Evolutionary conservation across 1,284 basidiomycete species (phyloP).

Genomic region (Meripilus lineatus): DNA sequence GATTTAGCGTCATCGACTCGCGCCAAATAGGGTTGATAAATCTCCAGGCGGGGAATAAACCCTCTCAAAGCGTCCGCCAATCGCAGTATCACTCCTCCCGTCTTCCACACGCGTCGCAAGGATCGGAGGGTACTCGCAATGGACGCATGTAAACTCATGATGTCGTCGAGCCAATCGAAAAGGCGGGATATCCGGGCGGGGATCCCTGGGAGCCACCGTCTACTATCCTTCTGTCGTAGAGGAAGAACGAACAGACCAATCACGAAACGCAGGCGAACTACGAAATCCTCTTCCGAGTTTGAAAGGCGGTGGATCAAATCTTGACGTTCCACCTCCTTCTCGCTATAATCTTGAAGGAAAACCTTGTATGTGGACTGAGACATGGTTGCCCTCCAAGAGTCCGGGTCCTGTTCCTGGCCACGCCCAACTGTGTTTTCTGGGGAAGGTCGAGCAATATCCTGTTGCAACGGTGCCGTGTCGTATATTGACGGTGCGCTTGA

Average conservation of each 20-base stretch:
- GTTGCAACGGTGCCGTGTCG: conserved; percentile 12
- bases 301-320: conserved; percentile 66
- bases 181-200: conserved; percentile 63
- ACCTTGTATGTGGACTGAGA: conserved; percentile 20
- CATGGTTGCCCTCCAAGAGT: conserved; percentile 24
- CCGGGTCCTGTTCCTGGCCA: background rate
- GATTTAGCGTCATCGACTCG: conserved; percentile 59
- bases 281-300: conserved; percentile 65
- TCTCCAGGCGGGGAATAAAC: conserved; percentile 65
- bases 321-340: conserved; percentile 55
- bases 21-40: conserved; percentile 83
- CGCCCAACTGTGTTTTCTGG: background rate
- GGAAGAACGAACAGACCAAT: conserved; percentile 71
- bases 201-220: conserved; percentile 75
- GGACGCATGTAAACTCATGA: conserved; percentile 69
- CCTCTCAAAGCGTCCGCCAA: conserved; percentile 55
- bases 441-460: conserved; percentile 1
- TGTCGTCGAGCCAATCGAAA: conserved; percentile 84
- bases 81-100: conserved; percentile 32
- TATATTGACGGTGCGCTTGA: conserved; percentile 23
- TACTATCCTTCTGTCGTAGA: conserved; percentile 62
- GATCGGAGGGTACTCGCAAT: conserved; percentile 51
- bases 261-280: conserved; percentile 58
- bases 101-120: conserved; percentile 16
- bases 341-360: conserved; percentile 31